A percentile compares a stretch with the other conserved stretches of the same genome.
phyloP scores from a whole-genome alignment of 2,329 filamentous ascomycete species.

The Chaetomium sp. region DNA sequence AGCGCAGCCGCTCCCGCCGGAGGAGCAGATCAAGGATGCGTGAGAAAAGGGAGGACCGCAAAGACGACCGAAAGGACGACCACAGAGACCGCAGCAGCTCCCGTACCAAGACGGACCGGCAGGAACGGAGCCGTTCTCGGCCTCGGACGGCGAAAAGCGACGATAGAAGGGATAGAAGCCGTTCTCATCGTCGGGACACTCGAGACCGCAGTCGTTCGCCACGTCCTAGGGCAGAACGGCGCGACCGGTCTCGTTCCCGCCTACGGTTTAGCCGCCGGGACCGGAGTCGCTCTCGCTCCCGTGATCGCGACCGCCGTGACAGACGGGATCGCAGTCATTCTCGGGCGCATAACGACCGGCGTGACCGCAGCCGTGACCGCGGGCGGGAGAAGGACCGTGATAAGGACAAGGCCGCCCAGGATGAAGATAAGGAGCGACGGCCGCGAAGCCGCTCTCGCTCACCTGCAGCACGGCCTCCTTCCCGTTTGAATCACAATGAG shows the following conservation, averaged over 20 bases:
- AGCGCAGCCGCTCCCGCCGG: constrained; percentile 25
- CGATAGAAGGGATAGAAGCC: constrained; percentile 21
- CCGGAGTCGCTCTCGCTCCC: constrained; percentile 33
- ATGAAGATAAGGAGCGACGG: constrained; percentile 20
- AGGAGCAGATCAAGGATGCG: constrained; percentile 26
- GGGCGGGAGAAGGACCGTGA: constrained; percentile 19
- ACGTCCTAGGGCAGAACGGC: constrained; percentile 22
- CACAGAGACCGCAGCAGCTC: constrained; percentile 23
- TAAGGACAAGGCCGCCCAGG: constrained; percentile 11
- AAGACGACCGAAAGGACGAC: constrained; percentile 19
- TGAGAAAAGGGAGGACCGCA: constrained; percentile 15
- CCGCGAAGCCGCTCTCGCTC: constrained; percentile 42
- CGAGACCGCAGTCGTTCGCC: constrained; percentile 27
- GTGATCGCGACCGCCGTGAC: constrained; percentile 24
- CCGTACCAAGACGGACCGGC: constrained; percentile 23
- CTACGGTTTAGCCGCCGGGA: constrained; percentile 25
- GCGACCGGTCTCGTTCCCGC: constrained; percentile 28
- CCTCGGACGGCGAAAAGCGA: constrained; percentile 26
- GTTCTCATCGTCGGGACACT: constrained; percentile 21
- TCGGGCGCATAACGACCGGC: constrained; percentile 6
- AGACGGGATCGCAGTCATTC: constrained; percentile 24
- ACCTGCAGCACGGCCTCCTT: constrained; percentile 31
- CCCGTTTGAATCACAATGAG: constrained; percentile 40
- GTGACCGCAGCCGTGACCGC: constrained; percentile 13
- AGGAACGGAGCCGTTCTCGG: constrained; percentile 26